phyloP scores from a whole-genome alignment of 2,329 filamentous ascomycete species.

The Rosellinia necatrix region DNA sequence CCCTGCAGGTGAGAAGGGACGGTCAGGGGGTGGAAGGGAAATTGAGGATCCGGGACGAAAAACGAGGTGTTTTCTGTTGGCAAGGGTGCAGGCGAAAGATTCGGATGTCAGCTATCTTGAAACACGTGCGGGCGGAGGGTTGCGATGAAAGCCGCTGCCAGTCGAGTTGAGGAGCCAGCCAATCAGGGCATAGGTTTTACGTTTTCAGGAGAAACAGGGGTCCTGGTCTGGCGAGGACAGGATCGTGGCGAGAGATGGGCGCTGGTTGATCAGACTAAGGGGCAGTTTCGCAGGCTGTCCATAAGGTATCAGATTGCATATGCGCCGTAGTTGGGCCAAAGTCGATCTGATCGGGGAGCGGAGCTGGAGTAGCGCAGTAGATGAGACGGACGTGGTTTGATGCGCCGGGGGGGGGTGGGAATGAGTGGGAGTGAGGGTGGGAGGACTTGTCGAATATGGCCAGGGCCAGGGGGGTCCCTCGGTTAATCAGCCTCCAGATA shows the following conservation, averaged over 20 bases:
- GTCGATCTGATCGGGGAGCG: conserved; percentile 32
- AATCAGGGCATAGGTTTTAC: conserved; percentile 8
- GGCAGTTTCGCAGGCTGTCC: conserved; percentile 49
- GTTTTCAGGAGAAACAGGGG: conserved; percentile 7
- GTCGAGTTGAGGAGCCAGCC: conserved; percentile 13
- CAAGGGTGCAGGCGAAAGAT: conserved; percentile 29
- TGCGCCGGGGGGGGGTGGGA: conserved; percentile 32
- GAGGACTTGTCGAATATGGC: no score
- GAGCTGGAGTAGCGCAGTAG: conserved; percentile 30
- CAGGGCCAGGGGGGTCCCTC: conserved; percentile 34
- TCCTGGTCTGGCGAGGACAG: conserved; percentile 12
- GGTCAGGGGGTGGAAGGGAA: conserved; percentile 34
- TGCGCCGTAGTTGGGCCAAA: conserved; percentile 32
- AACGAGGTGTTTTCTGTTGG: conserved; percentile 16
- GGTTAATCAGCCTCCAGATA: no score
- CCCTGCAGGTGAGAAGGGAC: conserved; percentile 15
- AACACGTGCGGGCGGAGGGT: conserved; percentile 41
- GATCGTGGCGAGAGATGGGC: conserved; percentile 32
- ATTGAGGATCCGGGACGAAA: conserved; percentile 32
- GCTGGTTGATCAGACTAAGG: conserved; percentile 50
- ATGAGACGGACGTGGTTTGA: conserved; percentile 52
- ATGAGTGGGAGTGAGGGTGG: no score
- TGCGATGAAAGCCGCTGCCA: conserved; percentile 34
- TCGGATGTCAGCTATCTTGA: conserved; percentile 48
- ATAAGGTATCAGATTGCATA: conserved; percentile 45